Conservation (phyloP, 2,329 filamentous ascomycete genomes). For the Achaetomium macrosporum region DNA sequence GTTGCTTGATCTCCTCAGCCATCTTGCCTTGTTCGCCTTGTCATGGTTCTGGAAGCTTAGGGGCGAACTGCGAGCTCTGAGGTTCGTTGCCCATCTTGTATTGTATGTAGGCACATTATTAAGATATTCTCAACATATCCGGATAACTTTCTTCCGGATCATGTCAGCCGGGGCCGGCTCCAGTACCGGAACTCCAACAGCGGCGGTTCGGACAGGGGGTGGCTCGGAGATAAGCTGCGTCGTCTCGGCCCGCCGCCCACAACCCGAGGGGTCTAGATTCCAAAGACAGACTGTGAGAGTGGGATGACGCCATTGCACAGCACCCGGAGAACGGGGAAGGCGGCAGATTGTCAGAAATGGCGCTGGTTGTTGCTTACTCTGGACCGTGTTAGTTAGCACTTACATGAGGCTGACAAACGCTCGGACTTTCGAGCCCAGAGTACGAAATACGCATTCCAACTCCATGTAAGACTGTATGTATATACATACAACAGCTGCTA, state of each 20-base stretch:
- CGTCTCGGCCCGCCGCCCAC: neutral
- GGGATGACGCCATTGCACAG: too few species aligned
- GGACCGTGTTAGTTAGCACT: neutral
- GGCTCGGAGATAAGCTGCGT: neutral
- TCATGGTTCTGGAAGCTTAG: too few species aligned
- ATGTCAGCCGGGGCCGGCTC: neutral
- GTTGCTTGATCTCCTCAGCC: neutral
- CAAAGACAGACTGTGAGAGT: too few species aligned
- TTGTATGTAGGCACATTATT: too few species aligned
- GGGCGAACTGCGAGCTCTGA: too few species aligned
- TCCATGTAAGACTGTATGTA: neutral
- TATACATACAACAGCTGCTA: neutral
- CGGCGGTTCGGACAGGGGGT: too few species aligned
- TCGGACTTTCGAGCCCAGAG: neutral
- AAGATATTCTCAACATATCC: too few species aligned
- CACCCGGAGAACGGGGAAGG: too few species aligned
- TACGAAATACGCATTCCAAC: neutral
- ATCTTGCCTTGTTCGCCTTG: neutral
- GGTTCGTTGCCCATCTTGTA: too few species aligned
- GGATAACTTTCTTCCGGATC: too few species aligned
- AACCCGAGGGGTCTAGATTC: neutral
- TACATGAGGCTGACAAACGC: neutral
- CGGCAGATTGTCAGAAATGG: neutral
- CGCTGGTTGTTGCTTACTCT: neutral
- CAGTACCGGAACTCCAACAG: neutral